Conservation (phyloP, 1,284 basidiomycete species). For the Melampsora americana region DNA sequence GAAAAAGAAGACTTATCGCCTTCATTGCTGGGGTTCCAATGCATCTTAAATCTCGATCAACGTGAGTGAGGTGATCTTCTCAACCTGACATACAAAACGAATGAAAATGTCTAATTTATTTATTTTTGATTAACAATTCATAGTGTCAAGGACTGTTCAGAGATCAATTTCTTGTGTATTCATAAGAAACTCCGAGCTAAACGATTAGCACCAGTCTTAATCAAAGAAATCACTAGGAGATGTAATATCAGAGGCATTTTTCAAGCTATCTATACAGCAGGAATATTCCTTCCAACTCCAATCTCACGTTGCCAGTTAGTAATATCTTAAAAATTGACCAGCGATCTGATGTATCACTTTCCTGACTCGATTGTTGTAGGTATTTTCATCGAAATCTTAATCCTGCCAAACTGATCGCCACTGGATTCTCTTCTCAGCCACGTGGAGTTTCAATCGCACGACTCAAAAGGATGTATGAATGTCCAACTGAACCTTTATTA, state of each 20-base stretch:
- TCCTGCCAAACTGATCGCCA: constrained; percentile 83
- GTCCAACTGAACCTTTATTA: constrained; percentile 59
- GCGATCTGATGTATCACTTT: constrained; percentile 28
- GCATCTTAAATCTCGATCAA: constrained; percentile 70
- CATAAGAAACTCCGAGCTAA: constrained; percentile 98
- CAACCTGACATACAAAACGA: background rate
- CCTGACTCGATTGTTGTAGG: constrained; percentile 55
- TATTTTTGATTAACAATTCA: background rate
- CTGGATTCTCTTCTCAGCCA: constrained; percentile 82
- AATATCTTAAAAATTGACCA: background rate
- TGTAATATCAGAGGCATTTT: constrained; percentile 85
- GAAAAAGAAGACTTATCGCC: constrained; percentile 89
- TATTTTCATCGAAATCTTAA: constrained; percentile 94
- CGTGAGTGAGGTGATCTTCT: constrained; percentile 60
- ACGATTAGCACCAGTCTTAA: constrained; percentile 89
- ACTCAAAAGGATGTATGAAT: constrained; percentile 71
- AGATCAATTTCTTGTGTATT: constrained; percentile 97
- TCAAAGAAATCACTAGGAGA: constrained; percentile 95
- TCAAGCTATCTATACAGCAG: constrained; percentile 96
- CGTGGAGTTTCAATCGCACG: constrained; percentile 79
- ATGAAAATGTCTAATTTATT: too few relatives aligned
- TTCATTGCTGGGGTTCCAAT: constrained; percentile 96
- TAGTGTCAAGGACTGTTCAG: constrained; percentile 70
- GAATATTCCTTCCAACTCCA: constrained; percentile 84
- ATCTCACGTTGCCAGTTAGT: constrained; percentile 71